These are phyloP conservation scores for Cladosporium sp. DNA, from an alignment of 2,329 filamentous ascomycete species.

Conservation along the genomic window DNA sequence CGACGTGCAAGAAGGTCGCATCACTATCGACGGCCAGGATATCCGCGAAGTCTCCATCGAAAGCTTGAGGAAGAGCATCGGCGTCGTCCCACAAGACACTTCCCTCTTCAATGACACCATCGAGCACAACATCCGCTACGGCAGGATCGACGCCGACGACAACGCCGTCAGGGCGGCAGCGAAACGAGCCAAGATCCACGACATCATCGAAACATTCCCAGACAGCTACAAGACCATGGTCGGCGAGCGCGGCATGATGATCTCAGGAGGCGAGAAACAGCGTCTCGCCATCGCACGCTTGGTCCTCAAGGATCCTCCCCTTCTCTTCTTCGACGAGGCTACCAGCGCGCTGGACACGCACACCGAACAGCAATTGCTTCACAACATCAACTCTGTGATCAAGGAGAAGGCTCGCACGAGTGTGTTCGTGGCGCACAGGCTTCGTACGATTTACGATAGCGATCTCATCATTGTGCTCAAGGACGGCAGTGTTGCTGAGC, in stretches of 20 bases:
- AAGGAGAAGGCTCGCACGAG: conserved; percentile 85
- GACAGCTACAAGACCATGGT: conserved; percentile 85
- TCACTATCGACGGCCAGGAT: conserved; percentile 90
- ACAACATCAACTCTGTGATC: conserved; percentile 89
- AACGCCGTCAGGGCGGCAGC: conserved; percentile 75
- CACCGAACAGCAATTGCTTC: conserved; percentile 83
- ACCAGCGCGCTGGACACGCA: conserved; percentile 90
- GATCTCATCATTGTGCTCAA: conserved; percentile 87
- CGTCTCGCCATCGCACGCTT: conserved; percentile 78
- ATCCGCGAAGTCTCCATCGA: conserved; percentile 78
- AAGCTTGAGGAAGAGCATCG: conserved; percentile 78
- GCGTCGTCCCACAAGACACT: conserved; percentile 95
- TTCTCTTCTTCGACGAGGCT: conserved; percentile 93
- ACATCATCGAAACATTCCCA: conserved; percentile 73
- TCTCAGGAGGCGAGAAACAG: conserved; percentile 89
- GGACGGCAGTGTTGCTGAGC: conserved; percentile 79
- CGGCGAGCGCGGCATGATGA: conserved; percentile 93
- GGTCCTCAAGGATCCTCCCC: conserved; percentile 80
- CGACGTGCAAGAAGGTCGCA: conserved; percentile 78
- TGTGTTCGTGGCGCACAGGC: conserved; percentile 87
- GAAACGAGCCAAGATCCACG: conserved; percentile 76
- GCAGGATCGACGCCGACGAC: conserved; percentile 68
- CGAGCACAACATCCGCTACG: conserved; percentile 92
- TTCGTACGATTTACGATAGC: conserved; percentile 90
- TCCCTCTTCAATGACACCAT: conserved; percentile 97